Conservation (phyloP, 2,329 filamentous ascomycete species). For the Sclerotinia spermophila region DNA sequence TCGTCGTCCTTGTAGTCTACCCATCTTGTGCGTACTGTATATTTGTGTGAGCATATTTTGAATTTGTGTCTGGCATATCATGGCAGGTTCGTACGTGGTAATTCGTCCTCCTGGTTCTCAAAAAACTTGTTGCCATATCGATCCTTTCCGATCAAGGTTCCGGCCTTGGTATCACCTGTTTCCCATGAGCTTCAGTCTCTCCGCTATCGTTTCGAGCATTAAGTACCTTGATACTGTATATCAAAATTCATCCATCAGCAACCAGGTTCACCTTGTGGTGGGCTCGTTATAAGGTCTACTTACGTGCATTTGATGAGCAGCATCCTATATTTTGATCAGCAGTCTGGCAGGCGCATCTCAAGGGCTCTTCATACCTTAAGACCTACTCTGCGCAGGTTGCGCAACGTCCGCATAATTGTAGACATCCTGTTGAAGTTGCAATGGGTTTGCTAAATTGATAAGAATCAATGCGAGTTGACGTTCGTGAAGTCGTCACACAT, state of each 20-base stretch:
- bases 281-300: constrained; percentile 41
- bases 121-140: constrained; percentile 96
- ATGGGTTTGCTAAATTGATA: constrained; percentile 23
- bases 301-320: constrained; percentile 90
- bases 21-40: constrained; percentile 86
- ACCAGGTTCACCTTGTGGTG: constrained; percentile 25
- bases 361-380: constrained; percentile 63
- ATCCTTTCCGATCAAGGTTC: constrained; percentile 79
- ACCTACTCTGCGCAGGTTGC: constrained; percentile 83
- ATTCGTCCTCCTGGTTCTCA: constrained; percentile 86
- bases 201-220: not conserved
- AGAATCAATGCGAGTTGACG: constrained; percentile 18
- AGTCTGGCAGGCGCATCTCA: constrained; percentile 10
- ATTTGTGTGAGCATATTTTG: constrained; percentile 19
- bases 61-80: not conserved
- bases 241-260: constrained; percentile 22
- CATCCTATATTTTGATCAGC: constrained; percentile 62
- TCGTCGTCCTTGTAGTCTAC: constrained; percentile 92
- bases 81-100: constrained; percentile 65
- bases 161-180: constrained; percentile 92
- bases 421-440: constrained; percentile 65
- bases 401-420: constrained; percentile 79
- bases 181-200: constrained; percentile 22
- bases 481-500: constrained; percentile 20
- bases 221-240: constrained; percentile 36